A percentile compares a stretch with the other conserved stretches of the same genome.
Conservation (phyloP, 495 filamentous ascomycete species). For the Aspergillus coremiiformis region DNA sequence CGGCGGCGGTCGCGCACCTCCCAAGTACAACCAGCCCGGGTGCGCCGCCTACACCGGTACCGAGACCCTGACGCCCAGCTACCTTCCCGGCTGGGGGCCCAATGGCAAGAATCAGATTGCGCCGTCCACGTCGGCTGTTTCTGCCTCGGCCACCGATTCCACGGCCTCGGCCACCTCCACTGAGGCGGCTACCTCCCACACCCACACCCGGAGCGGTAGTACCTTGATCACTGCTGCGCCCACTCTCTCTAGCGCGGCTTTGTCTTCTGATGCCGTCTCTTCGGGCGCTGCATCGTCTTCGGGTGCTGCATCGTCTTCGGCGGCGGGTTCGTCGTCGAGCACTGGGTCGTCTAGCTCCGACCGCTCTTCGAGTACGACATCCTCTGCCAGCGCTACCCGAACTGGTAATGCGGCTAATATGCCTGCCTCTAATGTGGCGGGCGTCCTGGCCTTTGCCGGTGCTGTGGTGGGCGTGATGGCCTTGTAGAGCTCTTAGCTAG, state of each 20-base stretch:
- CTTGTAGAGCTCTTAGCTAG: not conserved
- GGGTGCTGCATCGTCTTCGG: not conserved
- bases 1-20: slow-evolving; percentile 55
- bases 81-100: slow-evolving; percentile 34
- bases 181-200: slow-evolving; percentile 11
- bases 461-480: not conserved
- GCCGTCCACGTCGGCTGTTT: not conserved
- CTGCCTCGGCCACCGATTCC: not conserved
- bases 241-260: slow-evolving; percentile 3
- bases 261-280: not conserved
- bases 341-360: not conserved
- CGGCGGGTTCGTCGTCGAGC: not conserved
- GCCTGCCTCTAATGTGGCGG: not conserved
- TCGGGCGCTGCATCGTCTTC: not conserved
- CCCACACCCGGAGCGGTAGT: not conserved
- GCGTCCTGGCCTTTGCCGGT: not conserved
- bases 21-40: slow-evolving; percentile 52
- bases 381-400: not conserved
- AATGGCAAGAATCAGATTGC: slow-evolving; percentile 15
- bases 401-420: not conserved
- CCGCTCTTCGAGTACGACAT: not conserved
- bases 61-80: slow-evolving; percentile 44
- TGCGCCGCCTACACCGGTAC: slow-evolving; percentile 53
- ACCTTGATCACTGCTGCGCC: slow-evolving; percentile 16
- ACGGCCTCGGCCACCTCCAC: not conserved